Evolutionary conservation across 1,139 yeast genomes (phyloP), one percentile per base, ranked within the genome.

Genomic region (Sugiyamaella grinbergsii): DNA sequence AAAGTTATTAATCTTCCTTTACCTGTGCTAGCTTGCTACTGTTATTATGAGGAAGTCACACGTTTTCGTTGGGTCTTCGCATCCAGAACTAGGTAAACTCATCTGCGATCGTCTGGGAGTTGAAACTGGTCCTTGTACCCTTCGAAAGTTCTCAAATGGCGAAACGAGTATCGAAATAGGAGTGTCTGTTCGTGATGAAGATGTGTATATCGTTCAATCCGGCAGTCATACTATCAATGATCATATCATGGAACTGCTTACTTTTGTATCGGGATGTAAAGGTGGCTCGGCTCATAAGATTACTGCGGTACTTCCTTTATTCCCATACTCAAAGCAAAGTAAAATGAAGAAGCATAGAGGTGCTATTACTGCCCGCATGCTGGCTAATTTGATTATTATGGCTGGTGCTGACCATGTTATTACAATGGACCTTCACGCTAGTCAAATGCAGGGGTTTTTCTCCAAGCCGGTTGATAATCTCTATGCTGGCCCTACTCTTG

Each of bases 381-480:
- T 94, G 67, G 98, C 99, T 53, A 93, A 93, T 62, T 73, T 94
- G 64, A 76, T 94, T 59, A 83, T 91, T 51, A 93, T 93, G 95
- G 98, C 99, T 1, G 99, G 99, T 58, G 98, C 98, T 19, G 98
- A 94, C 71, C 99, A 93, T 72, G 95, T 93, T 57, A 94, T 93
- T 37, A 88, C 96, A 5, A 91, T 93, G 98, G 99, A 93, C 68
- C 76, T 93, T 61, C 98, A 94, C 67, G 98, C 98, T 23, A 84
- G 96, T 36, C 99, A 93, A 71, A 94, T 93, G 98, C 99, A 93
- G 74, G 99, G 99, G 11, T 93, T 94, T 67, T 93, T 93, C 74
- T 82, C 95, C 38, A 90, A 90, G 64, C 98, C 99, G 0, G 98
- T 93, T 24, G 99, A 93, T 70, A 93, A 93, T 69, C 74, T 93